Evolutionary conservation across 2,329 filamentous ascomycete species (phyloP), one percentile per base, ranked within the genome.

Genomic region (Sporothrix protearum): DNA sequence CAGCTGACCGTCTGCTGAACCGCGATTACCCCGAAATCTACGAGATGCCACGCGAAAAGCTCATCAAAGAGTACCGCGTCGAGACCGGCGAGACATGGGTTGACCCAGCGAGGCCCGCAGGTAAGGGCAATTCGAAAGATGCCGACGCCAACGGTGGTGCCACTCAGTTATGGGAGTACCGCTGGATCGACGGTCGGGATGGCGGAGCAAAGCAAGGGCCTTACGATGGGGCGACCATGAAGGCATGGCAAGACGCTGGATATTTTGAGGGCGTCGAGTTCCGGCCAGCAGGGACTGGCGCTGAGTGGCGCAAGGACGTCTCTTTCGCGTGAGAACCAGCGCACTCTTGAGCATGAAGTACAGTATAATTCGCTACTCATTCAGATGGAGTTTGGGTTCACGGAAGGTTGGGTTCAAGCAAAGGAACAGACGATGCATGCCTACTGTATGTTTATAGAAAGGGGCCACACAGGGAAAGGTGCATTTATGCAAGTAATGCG

Each of bases 181-280:
- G 93, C 72, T 99, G 96, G 96, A 90, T 89, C 51, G 94, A 97
- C 79, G 93, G 92, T 22, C 86, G 94, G 53, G 95, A 97, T 77
- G 91, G 88, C 36, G 92, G 88, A 12, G 86, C 88, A 64, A 87
- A 87, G 72, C 93, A 99, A 80, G 96, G 96, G 0, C 95, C 96
- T 0, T 99, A 94, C 79, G 93, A 97, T 78, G 88, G 86, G 8
- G 80, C 85, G 5, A 95, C 91, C 49, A 98, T 99, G 96, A 88
- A 89, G 76, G 92, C 92, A 2, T 99, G 96, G 96, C 89, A 91
- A 76, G 89, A 92, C 74, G 93, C 93, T 30, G 96, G 96, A 2
- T 98, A 98, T 79, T 99, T 99, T 81, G 91, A 96, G 74, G 93
- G 92, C 0, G 93, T 97, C 30, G 95, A 94, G 78, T 94, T 95